Evolutionary conservation across 164 flowering plant species (phyloP).

Genomic region (Platanus orientalis): DNA sequence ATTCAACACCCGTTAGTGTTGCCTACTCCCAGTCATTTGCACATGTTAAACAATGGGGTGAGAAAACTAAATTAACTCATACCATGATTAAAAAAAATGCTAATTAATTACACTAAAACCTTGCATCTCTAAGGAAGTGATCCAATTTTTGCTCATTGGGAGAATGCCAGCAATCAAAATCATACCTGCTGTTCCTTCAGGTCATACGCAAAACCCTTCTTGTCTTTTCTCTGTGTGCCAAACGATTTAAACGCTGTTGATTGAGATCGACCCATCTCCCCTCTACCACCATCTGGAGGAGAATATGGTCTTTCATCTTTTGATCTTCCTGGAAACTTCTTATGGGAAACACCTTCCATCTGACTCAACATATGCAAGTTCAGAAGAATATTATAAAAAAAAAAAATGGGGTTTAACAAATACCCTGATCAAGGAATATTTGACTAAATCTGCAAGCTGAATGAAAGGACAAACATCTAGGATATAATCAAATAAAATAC

Average conservation of each 20-base stretch:
- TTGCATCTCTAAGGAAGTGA: no score
- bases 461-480: neutral
- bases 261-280: slow-evolving; percentile 29
- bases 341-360: slow-evolving; percentile 33
- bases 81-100: no score
- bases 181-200: slow-evolving; percentile 66
- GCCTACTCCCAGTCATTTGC: no score
- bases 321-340: slow-evolving; percentile 33
- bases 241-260: slow-evolving; percentile 42
- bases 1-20: no score
- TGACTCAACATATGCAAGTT: slow-evolving; percentile 13
- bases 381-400: neutral
- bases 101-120: no score
- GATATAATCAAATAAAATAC: neutral
- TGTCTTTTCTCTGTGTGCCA: slow-evolving; percentile 54
- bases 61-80: no score
- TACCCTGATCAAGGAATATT: neutral
- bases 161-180: neutral
- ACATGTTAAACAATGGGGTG: no score
- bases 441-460: neutral
- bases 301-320: slow-evolving; percentile 31
- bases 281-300: slow-evolving; percentile 27
- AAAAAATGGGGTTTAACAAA: neutral
- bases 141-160: neutral
- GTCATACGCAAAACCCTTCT: slow-evolving; percentile 39